Conservation (phyloP, 805 yeast genomes). For the Ogataea polymorpha region DNA sequence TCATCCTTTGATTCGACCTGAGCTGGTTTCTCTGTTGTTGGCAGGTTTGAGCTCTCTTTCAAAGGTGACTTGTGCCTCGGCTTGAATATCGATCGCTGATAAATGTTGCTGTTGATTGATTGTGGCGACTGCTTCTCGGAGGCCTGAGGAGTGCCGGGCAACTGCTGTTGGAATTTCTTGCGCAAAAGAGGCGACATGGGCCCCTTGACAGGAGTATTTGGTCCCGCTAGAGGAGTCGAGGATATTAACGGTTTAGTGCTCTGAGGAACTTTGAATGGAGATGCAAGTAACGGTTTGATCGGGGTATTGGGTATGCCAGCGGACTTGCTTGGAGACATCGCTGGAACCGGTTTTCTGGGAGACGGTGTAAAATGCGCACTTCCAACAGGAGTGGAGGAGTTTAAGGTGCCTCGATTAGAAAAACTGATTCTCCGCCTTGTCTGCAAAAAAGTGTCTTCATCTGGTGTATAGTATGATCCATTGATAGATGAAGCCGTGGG, state of each 20-base stretch:
- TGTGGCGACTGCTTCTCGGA: neutral
- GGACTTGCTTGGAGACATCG: constrained; percentile 8
- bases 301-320: constrained; percentile 27
- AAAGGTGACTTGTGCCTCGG: constrained; percentile 11
- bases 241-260: constrained; percentile 7
- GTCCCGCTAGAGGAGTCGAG: constrained; percentile 12
- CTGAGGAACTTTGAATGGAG: constrained; percentile 31
- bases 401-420: constrained; percentile 3
- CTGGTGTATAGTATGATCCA: constrained; percentile 24
- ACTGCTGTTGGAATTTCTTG: constrained; percentile 16
- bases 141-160: constrained; percentile 5
- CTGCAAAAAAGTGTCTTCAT: constrained; percentile 29
- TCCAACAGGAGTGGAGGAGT: constrained; percentile 7
- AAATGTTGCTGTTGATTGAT: constrained; percentile 11
- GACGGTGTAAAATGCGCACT: constrained; percentile 2
- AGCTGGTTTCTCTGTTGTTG: constrained; percentile 2
- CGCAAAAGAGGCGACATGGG: constrained; percentile 17
- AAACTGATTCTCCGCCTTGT: constrained; percentile 18
- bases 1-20: constrained; percentile 3
- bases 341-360: constrained; percentile 5
- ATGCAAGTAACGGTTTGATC: constrained; percentile 31
- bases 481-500: constrained; percentile 16
- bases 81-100: constrained; percentile 25
- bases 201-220: constrained; percentile 5
- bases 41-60: constrained; percentile 6